Base-by-base conservation (phyloP, 2,329 filamentous ascomycete genomes). In the Aspergillus pseudonomiae region DNA sequence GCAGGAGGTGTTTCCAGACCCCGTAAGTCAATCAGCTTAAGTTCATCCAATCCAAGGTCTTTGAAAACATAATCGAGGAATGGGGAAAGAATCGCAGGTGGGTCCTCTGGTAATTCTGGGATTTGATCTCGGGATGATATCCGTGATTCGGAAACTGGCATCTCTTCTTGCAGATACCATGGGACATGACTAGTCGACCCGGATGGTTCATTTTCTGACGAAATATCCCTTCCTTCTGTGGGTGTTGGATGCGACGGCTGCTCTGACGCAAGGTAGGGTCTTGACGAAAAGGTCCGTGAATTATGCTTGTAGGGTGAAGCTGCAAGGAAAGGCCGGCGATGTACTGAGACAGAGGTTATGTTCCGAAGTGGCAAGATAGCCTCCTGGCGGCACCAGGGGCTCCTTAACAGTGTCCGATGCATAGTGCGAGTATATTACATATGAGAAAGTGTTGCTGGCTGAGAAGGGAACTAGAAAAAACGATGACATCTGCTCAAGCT, bases 1-100 rank as follows among this genome's bases (percentile, higher is more conserved):
- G 94, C 94, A 0, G 94, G 89, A 0, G 94, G 91, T 0, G 94
- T 93, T 70, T 97, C 91, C 57, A 98, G 84, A 43, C 87, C 81
- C 62, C 95, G 92, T 36, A 99, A 83, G 74, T 99, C 95, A 55
- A 97, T 83, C 6, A 99, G 79, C 1, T 84, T 84, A 54, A 99
- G 82, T 62, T 93, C 87, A 74, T 97, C 93, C 46, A 99, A 82
- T 41, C 95, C 95, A 69, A 97, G 88, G 34, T 96, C 91, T 64
- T 94, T 87, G 7, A 92, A 93, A 1, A 93, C 84, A 73, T 93
- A 92, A 66, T 93, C 84, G 34, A 98, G 81, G 59, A 98, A 83
- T 3, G 89, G 85, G 30, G 86, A 79, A 6, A 97, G 83, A 19
- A 97, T 83, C 1, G 86, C 80, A 0, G 95, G 95, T 0, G 93